These are phyloP conservation scores for Dendrocalamus sinicus DNA, from an alignment of 176 grass and related monocot species.

Conservation along the genomic window DNA sequence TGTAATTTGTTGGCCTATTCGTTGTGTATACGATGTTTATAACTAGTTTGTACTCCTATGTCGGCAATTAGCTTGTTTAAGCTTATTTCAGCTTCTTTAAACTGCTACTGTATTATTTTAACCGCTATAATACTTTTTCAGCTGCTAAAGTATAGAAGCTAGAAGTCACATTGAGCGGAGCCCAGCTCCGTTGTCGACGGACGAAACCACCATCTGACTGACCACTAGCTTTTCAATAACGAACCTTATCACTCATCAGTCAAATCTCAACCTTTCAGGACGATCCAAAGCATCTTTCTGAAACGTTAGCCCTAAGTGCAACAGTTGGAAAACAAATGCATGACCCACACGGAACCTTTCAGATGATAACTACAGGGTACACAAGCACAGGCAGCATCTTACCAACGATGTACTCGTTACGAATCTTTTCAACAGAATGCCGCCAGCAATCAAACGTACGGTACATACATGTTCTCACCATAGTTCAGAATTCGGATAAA, in stretches of 20 bases:
- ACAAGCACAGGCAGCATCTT: not conserved
- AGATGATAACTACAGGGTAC: not conserved
- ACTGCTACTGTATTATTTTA: too few species aligned
- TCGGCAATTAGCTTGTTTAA: too few species aligned
- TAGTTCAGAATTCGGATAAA: constrained; percentile 22
- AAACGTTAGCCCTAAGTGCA: not conserved
- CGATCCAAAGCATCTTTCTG: not conserved
- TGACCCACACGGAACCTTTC: not conserved
- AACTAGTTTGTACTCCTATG: too few species aligned
- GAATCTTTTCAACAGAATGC: constrained; percentile 29
- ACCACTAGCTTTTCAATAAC: not conserved
- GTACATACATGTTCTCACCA: not conserved
- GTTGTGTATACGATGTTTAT: too few species aligned
- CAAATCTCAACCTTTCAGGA: not conserved
- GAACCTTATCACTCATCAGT: not conserved
- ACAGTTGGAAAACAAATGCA: not conserved
- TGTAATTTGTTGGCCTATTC: too few species aligned
- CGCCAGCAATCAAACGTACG: constrained; percentile 32
- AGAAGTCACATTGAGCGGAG: too few species aligned
- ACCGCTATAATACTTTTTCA: too few species aligned
- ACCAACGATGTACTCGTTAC: not conserved
- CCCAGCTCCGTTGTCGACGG: not conserved
- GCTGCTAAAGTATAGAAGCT: too few species aligned
- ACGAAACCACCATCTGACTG: not conserved
- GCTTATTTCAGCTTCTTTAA: too few species aligned